Evolutionary conservation across 164 flowering plant species (phyloP).

Genomic region (Nelumbo lutea): DNA sequence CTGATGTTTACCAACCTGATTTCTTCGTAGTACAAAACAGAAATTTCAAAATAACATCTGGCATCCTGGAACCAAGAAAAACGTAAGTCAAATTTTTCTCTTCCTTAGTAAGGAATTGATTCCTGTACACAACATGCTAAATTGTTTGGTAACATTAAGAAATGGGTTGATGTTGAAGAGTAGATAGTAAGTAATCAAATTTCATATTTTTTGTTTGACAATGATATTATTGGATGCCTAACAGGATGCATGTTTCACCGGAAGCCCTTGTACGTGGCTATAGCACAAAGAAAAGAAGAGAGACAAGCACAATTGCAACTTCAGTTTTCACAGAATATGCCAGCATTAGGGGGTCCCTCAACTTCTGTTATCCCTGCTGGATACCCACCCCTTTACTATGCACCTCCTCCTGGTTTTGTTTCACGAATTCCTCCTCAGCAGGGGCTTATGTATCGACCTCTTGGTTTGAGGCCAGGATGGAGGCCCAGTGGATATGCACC

Average conservation of each 20-base stretch:
- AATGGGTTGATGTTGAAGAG: background rate
- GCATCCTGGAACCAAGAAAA: too few relatives aligned
- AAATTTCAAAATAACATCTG: too few relatives aligned
- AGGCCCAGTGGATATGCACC: slow-evolving; percentile 48
- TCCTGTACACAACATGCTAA: too few relatives aligned
- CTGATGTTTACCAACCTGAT: too few relatives aligned
- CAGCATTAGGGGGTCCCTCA: slow-evolving; percentile 51
- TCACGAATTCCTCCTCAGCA: slow-evolving; percentile 51
- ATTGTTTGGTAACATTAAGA: background rate
- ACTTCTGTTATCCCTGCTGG: slow-evolving; percentile 54
- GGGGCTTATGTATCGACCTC: slow-evolving; percentile 63
- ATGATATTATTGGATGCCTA: slow-evolving; percentile 4
- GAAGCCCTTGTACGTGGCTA: slow-evolving; percentile 78
- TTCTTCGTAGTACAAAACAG: too few relatives aligned
- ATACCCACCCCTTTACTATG: slow-evolving; percentile 56
- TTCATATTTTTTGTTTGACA: background rate
- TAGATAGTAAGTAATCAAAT: background rate
- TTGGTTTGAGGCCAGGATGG: slow-evolving; percentile 75
- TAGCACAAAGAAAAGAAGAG: slow-evolving; percentile 87
- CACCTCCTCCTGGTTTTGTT: slow-evolving; percentile 48
- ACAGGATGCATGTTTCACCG: slow-evolving; percentile 62
- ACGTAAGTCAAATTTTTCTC: too few relatives aligned
- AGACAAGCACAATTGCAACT: slow-evolving; percentile 66
- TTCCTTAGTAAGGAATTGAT: too few relatives aligned
- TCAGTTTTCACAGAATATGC: slow-evolving; percentile 46